These are phyloP conservation scores for Solanum medicagineum DNA, from an alignment of 257 asterid species.

Conservation along the genomic window DNA sequence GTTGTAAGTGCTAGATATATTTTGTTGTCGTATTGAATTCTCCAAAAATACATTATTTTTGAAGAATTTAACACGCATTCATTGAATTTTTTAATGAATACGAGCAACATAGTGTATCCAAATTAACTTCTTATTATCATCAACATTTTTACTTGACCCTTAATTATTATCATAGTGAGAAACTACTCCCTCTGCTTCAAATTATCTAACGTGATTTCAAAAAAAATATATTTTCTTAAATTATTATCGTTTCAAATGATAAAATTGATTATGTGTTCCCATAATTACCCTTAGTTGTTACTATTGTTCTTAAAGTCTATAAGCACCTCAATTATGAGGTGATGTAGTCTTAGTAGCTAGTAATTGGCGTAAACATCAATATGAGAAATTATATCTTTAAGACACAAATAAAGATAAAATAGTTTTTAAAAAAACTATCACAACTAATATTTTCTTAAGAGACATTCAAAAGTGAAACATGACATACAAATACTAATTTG, in stretches of 20 bases:
- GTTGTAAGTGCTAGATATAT: slow-evolving; percentile 26
- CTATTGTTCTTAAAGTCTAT: too few relatives aligned
- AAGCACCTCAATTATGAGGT: neutral
- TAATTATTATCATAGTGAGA: too few relatives aligned
- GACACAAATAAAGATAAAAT: neutral
- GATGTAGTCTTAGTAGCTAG: neutral
- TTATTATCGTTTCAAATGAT: neutral
- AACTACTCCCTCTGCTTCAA: neutral
- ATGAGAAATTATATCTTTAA: neutral
- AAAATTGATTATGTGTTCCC: too few relatives aligned
- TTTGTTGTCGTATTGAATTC: too few relatives aligned
- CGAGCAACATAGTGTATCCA: neutral
- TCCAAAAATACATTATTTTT: too few relatives aligned
- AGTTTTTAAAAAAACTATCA: neutral
- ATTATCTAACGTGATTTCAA: neutral
- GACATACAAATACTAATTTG: neutral
- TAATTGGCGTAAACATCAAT: neutral
- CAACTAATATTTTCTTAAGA: neutral
- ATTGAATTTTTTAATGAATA: too few relatives aligned
- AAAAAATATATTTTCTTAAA: neutral
- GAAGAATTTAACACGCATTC: too few relatives aligned
- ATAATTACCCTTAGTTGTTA: neutral
- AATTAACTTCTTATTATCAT: neutral
- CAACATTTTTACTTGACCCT: neutral
- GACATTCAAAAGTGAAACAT: neutral